Evolutionary conservation across 2,329 filamentous ascomycete species (phyloP).

Genomic region (Aspergillus sp.): DNA sequence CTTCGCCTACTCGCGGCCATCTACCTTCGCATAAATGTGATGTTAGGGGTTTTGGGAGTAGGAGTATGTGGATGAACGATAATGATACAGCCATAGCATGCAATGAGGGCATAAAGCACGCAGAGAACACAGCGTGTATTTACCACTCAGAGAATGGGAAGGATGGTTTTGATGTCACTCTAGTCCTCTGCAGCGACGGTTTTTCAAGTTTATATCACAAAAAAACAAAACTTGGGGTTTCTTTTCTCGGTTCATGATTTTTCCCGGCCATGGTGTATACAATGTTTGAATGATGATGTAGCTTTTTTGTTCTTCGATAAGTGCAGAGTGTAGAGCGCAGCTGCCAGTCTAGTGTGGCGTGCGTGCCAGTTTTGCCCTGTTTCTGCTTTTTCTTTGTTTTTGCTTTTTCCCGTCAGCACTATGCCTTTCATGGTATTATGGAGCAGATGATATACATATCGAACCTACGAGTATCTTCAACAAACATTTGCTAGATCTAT

Average conservation of each 20-base stretch:
- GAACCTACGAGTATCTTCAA: too few relatives aligned
- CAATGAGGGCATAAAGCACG: slow-evolving; percentile 32
- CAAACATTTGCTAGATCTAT: too few relatives aligned
- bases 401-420: too few relatives aligned
- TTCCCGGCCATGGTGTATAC: slow-evolving; percentile 1
- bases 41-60: slow-evolving; percentile 26
- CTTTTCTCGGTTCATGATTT: slow-evolving; percentile 14
- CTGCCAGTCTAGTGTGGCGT: too few relatives aligned
- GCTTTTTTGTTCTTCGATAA: too few relatives aligned
- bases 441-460: too few relatives aligned
- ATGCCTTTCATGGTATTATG: too few relatives aligned
- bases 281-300: too few relatives aligned
- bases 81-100: slow-evolving; percentile 38
- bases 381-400: too few relatives aligned
- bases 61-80: slow-evolving; percentile 37
- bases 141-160: slow-evolving; percentile 27
- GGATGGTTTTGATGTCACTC: slow-evolving; percentile 34
- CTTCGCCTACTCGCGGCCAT: slow-evolving; percentile 86
- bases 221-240: slow-evolving; percentile 31
- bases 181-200: slow-evolving; percentile 36
- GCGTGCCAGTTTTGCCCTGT: too few relatives aligned
- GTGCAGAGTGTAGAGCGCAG: too few relatives aligned
- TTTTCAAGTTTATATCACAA: slow-evolving; percentile 33
- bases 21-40: slow-evolving; percentile 86
- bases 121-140: slow-evolving; percentile 29